Evolutionary conservation across 495 filamentous ascomycete genomes (phyloP), one percentile per base, ranked within the genome.

Genomic region (Penicillium flavigenum): DNA sequence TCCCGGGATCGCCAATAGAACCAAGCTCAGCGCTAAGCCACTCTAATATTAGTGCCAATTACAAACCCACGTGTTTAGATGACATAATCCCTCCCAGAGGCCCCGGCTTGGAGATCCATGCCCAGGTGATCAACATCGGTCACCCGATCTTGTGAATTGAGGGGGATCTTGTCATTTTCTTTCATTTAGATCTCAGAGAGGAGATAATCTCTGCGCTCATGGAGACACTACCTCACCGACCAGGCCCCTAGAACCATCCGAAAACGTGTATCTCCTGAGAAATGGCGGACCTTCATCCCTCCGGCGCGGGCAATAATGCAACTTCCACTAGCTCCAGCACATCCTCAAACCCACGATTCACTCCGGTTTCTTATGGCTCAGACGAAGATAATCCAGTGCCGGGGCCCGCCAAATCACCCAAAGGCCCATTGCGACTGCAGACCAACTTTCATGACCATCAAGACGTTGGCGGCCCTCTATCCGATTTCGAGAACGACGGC

Each of bases 361-460:
- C 72, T 4, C 73, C 75, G 2, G 63, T 70, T 5, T 76, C 74
- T 16, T 71, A 73, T 48, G 48, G 63, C 32, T 72, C 69, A 9
- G 70, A 72, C 0, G 62, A 65, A n/a, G 63, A 56, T 0, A 58
- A 60, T n/a, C 46, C 60, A 26, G 43, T 22, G 7, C 24, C 62
- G n/a, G 51, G 36, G 16, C 47, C 60, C 0, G 46, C 47, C 20
- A 65, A 58, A 39, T 63, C 66, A 4, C 46, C 57, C 20, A 45
- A 49, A 9, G 69, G 68, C 31, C 32, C 60, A 1, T 55, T 76
- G 42, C 67, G 59, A 17, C 36, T 79, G 19, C 66, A 77, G 51
- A 79, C 76, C 3, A 62, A 79, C 54, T 72, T 77, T 20, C 64
- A 59, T 12, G 55, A 65, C 10, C 26, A 53, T 4, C 51, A 58